phyloP scores from a whole-genome alignment of 371 early-diverging fungal genomes.

The Circinella minor region DNA sequence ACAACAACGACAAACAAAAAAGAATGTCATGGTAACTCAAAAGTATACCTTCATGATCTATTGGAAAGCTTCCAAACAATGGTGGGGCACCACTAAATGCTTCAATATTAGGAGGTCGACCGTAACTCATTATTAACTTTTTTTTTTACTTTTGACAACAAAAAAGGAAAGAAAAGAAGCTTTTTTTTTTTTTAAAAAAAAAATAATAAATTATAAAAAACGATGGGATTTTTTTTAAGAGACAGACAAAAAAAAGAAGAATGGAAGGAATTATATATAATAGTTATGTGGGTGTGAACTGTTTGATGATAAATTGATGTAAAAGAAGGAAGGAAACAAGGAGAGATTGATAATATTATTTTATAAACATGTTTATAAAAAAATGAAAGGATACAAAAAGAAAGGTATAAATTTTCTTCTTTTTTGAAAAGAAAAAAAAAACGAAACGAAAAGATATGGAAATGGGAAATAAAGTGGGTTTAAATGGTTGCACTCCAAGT shows the following conservation, averaged over 20 bases:
- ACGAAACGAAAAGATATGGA: background rate
- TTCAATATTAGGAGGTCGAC: slow-evolving; percentile 63
- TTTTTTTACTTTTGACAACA: background rate
- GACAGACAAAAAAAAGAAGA: background rate
- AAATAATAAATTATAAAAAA: background rate
- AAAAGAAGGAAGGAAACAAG: background rate
- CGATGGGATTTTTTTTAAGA: too few relatives aligned
- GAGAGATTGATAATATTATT: too few relatives aligned
- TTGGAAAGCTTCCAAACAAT: slow-evolving; percentile 79
- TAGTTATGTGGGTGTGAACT: background rate
- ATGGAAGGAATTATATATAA: background rate
- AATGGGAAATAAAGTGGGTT: background rate
- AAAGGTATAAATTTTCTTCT: too few relatives aligned
- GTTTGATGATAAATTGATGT: background rate
- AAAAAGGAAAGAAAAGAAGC: background rate
- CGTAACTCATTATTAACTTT: slow-evolving; percentile 58
- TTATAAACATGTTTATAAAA: too few relatives aligned
- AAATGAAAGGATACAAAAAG: too few relatives aligned
- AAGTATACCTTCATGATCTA: slow-evolving; percentile 72
- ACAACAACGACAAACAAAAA: too few relatives aligned
- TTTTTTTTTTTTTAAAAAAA: background rate
- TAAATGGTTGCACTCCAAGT: slow-evolving; percentile 19
- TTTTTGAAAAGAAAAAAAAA: background rate
- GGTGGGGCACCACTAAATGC: slow-evolving; percentile 74
- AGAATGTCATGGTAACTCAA: background rate